Evolutionary conservation across 768 basidiomycete species (phyloP), one percentile per base, ranked within the genome.

Genomic region (Neoboletus magnificus): DNA sequence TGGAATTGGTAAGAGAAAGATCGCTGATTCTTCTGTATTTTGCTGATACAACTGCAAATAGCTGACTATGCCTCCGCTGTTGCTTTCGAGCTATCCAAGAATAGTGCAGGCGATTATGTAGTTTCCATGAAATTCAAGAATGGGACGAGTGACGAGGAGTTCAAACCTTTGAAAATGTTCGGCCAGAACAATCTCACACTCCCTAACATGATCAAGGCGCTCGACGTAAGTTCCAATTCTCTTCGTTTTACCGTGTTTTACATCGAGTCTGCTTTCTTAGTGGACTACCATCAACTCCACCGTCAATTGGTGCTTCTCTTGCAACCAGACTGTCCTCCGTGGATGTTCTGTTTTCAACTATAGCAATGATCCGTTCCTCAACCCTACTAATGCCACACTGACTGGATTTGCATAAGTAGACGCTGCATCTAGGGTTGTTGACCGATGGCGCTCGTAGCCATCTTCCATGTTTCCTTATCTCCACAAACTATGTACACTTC

Each of bases 71-170:
- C 85, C 11, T 84, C 87, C 46, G 86, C 85, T 30, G 69, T 90
- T 52, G 86, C 82, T 49, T 81, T 91, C 50, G 90, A 92, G 75
- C 79, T 92, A 56, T 72, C 64, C 36, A 77, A 82, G 49, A 80
- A 82, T 25, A 77, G 79, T 50, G 78, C 83, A n/a, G 86, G 86
- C 32, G 83, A 90, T 51, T 77, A 82, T 58, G 79, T 84, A 44
- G 86, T 92, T 64, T 83, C 89, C 60, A 77, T 91, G 82, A 85
- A 82, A 71, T 90, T 91, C 80, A 86, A 83, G 79, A 92, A 92
- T 67, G 89, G 89, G 30, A 89, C 90, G 25, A 43, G 52, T 10
- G 66, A 77, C 51, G 72, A 74, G 18, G 73, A 71, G 58, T 87
- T 87, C 76, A 68, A 77, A 52, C 79, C 83, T 42, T 68, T 90